Conservation (phyloP, 164 flowering plant genomes). For the Platanus orientalis region DNA sequence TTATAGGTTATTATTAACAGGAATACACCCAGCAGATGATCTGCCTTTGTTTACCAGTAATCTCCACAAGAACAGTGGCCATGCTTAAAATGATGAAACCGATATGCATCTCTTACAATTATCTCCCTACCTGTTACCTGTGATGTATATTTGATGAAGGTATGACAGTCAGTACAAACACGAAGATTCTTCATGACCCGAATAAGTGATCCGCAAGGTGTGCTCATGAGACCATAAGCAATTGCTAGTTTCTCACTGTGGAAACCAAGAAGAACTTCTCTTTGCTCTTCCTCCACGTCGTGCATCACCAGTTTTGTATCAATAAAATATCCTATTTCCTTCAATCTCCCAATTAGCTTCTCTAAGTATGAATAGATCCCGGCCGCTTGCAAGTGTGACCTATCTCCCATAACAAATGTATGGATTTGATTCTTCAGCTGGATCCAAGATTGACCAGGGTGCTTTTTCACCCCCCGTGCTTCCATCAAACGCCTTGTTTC, state of each 20-base stretch:
- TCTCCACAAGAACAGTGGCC: conserved; percentile 55
- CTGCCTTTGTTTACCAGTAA: conserved; percentile 36
- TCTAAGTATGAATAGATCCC: conserved; percentile 40
- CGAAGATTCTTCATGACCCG: conserved; percentile 49
- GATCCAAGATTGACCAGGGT: conserved; percentile 65
- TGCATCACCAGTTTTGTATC: conserved; percentile 28
- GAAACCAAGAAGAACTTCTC: conserved; percentile 34
- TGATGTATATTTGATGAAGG: conserved; percentile 43
- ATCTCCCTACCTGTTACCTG: conserved; percentile 39
- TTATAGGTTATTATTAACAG: background rate
- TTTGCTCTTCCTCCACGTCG: conserved; percentile 49
- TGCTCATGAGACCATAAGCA: conserved; percentile 39
- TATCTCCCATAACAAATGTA: conserved; percentile 36
- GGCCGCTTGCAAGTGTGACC: conserved; percentile 29
- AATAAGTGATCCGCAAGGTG: conserved; percentile 27
- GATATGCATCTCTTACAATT: conserved; percentile 39
- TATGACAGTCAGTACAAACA: conserved; percentile 50
- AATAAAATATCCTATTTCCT: conserved; percentile 38
- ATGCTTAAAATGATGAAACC: conserved; percentile 52
- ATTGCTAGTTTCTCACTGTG: conserved; percentile 54
- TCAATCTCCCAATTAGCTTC: conserved; percentile 31
- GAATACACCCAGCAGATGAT: background rate
- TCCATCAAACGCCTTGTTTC: conserved; percentile 50
- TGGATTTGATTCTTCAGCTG: conserved; percentile 36
- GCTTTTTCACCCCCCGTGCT: conserved; percentile 40